Evolutionary conservation across 192 early-diverging fungal genomes (phyloP).

Genomic region (Entomortierella lignicola): DNA sequence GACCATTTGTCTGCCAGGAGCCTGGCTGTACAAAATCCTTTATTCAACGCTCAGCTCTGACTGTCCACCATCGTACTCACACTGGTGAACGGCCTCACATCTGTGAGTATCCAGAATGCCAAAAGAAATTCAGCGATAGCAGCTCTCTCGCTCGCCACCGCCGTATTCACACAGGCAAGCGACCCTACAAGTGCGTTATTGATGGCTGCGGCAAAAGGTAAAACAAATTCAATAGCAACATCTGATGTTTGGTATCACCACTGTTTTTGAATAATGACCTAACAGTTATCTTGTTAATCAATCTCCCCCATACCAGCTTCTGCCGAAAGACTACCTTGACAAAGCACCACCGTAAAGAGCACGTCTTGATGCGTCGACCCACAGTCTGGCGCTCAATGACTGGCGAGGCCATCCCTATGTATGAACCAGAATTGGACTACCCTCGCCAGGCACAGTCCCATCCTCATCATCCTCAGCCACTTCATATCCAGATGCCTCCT

Average conservation of each 20-base stretch:
- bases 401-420: slow-evolving; percentile 9
- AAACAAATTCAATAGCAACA: too few species aligned
- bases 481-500: slow-evolving; percentile 45
- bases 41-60: slow-evolving; percentile 84
- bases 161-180: slow-evolving; percentile 73
- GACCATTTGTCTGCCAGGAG: slow-evolving; percentile 75
- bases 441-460: slow-evolving; percentile 14
- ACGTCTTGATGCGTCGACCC: slow-evolving; percentile 41
- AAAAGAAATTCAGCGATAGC: slow-evolving; percentile 83
- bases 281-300: too few species aligned
- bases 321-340: slow-evolving; percentile 66
- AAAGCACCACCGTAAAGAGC: slow-evolving; percentile 60
- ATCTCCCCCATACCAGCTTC: slow-evolving; percentile 47
- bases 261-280: too few species aligned
- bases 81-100: slow-evolving; percentile 80
- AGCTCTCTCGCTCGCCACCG: slow-evolving; percentile 81
- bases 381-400: slow-evolving; percentile 32
- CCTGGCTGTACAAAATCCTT: slow-evolving; percentile 82
- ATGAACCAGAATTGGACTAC: slow-evolving; percentile 13
- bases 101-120: slow-evolving; percentile 76
- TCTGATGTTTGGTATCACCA: too few species aligned
- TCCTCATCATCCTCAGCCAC: slow-evolving; percentile 6
- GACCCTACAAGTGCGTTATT: slow-evolving; percentile 69
- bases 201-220: slow-evolving; percentile 61
- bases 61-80: slow-evolving; percentile 83